Percentiles rank a stretch among this genome's conserved stretches.
Evolutionary conservation across 2,329 filamentous ascomycete species (phyloP).

Genomic region (Colletotrichum sp.): DNA sequence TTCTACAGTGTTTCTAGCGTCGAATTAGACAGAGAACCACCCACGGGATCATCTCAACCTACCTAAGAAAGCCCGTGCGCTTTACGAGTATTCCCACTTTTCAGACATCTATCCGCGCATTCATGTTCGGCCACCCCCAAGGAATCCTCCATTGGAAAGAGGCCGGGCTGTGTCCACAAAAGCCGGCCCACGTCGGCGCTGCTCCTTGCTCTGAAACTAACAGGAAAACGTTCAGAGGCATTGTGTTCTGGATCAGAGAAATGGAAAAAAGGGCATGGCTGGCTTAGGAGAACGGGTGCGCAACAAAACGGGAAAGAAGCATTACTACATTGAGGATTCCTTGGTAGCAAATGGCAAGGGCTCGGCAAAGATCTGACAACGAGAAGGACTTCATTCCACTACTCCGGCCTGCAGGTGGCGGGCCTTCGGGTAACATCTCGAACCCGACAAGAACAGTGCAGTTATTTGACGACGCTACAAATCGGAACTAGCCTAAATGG

Average conservation of each 20-base stretch:
- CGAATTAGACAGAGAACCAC: not conserved
- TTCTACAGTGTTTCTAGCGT: too few species aligned
- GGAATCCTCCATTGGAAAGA: not conserved
- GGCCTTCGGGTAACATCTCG: not conserved
- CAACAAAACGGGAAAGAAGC: not conserved
- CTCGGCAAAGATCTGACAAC: not conserved
- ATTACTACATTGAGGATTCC: not conserved
- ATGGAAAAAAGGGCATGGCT: not conserved
- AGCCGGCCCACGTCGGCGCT: not conserved
- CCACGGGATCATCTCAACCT: not conserved
- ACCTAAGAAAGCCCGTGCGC: not conserved
- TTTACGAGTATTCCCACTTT: not conserved
- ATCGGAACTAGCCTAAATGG: not conserved
- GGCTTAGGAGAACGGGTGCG: not conserved
- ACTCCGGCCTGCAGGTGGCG: not conserved
- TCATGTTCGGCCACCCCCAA: not conserved
- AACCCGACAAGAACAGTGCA: not conserved
- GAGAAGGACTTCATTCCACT: not conserved
- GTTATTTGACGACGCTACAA: not conserved
- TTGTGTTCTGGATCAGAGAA: not conserved
- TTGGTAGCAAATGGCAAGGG: not conserved
- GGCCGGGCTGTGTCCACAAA: not conserved
- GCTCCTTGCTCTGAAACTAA: not conserved
- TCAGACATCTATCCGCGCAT: not conserved
- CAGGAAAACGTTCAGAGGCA: not conserved